Conservation (phyloP, 1,139 yeast genomes). For the Debaryomyces singareniensis region DNA sequence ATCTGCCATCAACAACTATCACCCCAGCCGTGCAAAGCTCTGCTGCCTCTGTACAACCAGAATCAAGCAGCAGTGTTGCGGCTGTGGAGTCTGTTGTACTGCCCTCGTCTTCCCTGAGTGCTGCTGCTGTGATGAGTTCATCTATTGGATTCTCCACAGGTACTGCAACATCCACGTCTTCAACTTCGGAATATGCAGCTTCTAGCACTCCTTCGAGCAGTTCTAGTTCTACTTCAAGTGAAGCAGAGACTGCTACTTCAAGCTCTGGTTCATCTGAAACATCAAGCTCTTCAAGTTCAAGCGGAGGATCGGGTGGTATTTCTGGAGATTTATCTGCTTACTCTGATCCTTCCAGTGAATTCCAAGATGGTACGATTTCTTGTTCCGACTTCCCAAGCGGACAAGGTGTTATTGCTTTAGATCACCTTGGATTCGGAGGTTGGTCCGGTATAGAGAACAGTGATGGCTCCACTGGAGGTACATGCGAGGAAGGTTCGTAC, state of each 20-base stretch:
- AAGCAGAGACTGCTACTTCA: conserved; percentile 6
- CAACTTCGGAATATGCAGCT: conserved; percentile 10
- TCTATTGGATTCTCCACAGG: conserved; percentile 7
- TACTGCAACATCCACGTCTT: conserved; percentile 5
- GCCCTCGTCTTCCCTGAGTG: conserved; percentile 6
- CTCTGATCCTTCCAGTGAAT: conserved; percentile 45
- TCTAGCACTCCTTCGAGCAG: conserved; percentile 9
- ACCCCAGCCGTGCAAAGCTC: conserved; percentile 7
- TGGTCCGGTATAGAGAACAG: conserved; percentile 67
- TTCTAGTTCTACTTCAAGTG: conserved; percentile 5
- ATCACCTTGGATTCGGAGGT: conserved; percentile 57
- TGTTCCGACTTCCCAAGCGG: conserved; percentile 64
- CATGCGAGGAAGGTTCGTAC: conserved; percentile 68
- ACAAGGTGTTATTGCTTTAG: conserved; percentile 64
- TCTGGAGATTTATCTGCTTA: conserved; percentile 53
- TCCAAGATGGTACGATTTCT: conserved; percentile 57
- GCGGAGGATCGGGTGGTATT: conserved; percentile 22
- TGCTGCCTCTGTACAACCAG: conserved; percentile 5
- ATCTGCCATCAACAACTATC: conserved; percentile 8
- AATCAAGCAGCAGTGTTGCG: conserved; percentile 1
- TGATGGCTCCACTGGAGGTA: conserved; percentile 58
- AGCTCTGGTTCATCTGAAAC: conserved; percentile 12
- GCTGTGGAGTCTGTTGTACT: conserved; percentile 7
- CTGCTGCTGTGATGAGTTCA: conserved; percentile 5
- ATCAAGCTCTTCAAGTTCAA: conserved; percentile 12